Conservation (phyloP, 768 basidiomycete genomes). For the Termitomyces sp. region DNA sequence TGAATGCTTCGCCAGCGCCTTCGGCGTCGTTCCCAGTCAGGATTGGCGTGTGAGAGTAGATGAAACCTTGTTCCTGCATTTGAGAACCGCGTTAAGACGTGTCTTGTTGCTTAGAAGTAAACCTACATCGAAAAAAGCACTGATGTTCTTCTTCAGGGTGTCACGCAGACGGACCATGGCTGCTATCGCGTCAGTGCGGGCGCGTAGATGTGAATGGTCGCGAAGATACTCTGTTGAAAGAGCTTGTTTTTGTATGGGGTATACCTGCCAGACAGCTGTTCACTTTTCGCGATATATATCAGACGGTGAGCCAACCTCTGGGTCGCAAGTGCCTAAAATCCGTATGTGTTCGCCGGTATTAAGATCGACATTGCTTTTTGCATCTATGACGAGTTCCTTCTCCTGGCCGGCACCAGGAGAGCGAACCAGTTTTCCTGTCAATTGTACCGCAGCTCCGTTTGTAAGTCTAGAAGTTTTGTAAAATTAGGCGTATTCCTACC, state of each 20-base stretch:
- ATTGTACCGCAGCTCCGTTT: slow-evolving; percentile 17
- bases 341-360: slow-evolving; percentile 20
- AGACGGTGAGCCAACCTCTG: slow-evolving; percentile 25
- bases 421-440: slow-evolving; percentile 33
- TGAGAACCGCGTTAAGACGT: not conserved
- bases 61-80: slow-evolving; percentile 67
- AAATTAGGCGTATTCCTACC: not conserved
- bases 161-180: slow-evolving; percentile 75
- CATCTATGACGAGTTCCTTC: slow-evolving; percentile 42
- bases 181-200: slow-evolving; percentile 65
- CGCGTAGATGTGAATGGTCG: slow-evolving; percentile 83
- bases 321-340: slow-evolving; percentile 42
- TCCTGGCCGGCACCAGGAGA: slow-evolving; percentile 41
- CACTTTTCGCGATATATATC: not conserved
- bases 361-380: slow-evolving; percentile 8
- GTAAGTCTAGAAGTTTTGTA: slow-evolving; percentile 11
- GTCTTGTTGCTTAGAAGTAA: not conserved
- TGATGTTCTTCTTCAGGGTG: slow-evolving; percentile 46
- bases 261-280: slow-evolving; percentile 40
- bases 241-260: slow-evolving; percentile 90
- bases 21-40: slow-evolving; percentile 92
- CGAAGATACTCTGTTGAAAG: slow-evolving; percentile 76
- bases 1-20: slow-evolving; percentile 92
- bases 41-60: slow-evolving; percentile 78
- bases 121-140: slow-evolving; percentile 68